Conservation (phyloP, 1,284 basidiomycete species). For the Cryptococcus deneoformans region DNA sequence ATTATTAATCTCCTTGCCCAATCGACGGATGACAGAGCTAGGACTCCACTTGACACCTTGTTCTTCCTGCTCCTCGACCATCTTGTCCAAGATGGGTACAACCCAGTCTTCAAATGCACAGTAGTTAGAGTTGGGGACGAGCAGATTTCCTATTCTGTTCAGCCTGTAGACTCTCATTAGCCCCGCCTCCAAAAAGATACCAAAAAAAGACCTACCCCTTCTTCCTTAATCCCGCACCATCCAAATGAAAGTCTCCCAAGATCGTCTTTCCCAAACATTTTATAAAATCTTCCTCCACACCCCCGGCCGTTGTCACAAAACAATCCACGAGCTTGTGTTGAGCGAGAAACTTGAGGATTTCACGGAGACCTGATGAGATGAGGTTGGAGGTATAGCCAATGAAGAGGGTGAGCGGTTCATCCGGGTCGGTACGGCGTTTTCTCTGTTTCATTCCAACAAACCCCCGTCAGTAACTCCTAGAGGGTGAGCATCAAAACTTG, state of each 20-base stretch:
- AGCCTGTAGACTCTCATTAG: slow-evolving; percentile 51
- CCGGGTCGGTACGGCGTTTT: slow-evolving; percentile 34
- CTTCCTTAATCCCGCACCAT: slow-evolving; percentile 81
- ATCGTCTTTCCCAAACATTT: slow-evolving; percentile 97
- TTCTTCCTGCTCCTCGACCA: slow-evolving; percentile 80
- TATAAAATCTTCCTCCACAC: slow-evolving; percentile 98
- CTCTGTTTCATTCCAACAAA: slow-evolving; percentile 21
- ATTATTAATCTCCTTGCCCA: slow-evolving; percentile 94
- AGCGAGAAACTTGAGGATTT: slow-evolving; percentile 88
- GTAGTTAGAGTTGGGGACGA: slow-evolving; percentile 99
- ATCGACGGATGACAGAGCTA: slow-evolving; percentile 83
- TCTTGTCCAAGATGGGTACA: slow-evolving; percentile 84
- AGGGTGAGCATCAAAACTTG: slow-evolving; percentile 19
- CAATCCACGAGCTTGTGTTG: slow-evolving; percentile 89
- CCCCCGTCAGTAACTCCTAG: neutral
- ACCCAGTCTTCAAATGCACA: slow-evolving; percentile 99
- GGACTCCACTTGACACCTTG: slow-evolving; percentile 69
- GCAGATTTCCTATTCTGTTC: slow-evolving; percentile 97
- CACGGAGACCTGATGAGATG: slow-evolving; percentile 94
- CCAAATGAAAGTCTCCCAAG: slow-evolving; percentile 87
- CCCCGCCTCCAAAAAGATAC: neutral
- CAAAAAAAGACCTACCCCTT: slow-evolving; percentile 56
- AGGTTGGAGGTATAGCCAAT: slow-evolving; percentile 98
- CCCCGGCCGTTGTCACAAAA: slow-evolving; percentile 96
- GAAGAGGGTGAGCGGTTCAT: slow-evolving; percentile 65